Base-by-base conservation (phyloP, 2,329 filamentous ascomycete species). In the Colletotrichum agaves region DNA sequence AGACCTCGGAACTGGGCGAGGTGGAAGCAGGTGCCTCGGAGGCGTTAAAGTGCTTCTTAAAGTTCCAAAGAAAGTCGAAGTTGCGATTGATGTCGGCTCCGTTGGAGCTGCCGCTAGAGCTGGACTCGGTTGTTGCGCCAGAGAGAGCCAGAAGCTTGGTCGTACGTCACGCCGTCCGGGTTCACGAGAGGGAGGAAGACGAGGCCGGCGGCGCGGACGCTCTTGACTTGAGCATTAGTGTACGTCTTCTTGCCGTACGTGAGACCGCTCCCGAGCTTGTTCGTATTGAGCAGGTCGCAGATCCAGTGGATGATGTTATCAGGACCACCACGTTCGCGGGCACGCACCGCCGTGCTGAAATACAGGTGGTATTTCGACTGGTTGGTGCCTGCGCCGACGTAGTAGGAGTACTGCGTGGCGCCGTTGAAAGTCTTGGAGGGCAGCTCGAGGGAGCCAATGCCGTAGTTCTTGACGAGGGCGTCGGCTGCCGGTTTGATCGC, bases 1-100 rank as follows among this genome's bases (percentile, higher is more conserved):
- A 85, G 8, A 76, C 76, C 71, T 83, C 78, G 0, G 78, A 79
- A 55, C 74, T 75, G 4, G 82, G 80, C 31, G 75, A 72, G 3
- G 76, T 71, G 4, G 72, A 74, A 2, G 82, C 80, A 21, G 52
- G 27, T 2, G 72, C 74, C 33, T 82, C 83, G 5, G 70, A 72
- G 0, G 75, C 66, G 37, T 77, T 78, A 74, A 85, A 87, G 53
- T 79, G 75, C 61, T 77, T 77, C 35, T 73, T 76, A 71, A 82
- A 85, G 75, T 89, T 82, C 84, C 86, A 89, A 7, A 87, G 74
- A 74, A 86, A 85, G 74, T 87, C 84, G 71, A 87, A 87, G 77
- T 87, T 88, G 59, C 85, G 81, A 75, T 87, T 87, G 56, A 87
- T 76, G 70, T 88, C 85, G 35, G 87, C 78, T 17, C 84, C 85